These are phyloP conservation scores for Novymonas esmeraldas DNA, from an alignment of 208 protist species.

Conservation along the genomic window DNA sequence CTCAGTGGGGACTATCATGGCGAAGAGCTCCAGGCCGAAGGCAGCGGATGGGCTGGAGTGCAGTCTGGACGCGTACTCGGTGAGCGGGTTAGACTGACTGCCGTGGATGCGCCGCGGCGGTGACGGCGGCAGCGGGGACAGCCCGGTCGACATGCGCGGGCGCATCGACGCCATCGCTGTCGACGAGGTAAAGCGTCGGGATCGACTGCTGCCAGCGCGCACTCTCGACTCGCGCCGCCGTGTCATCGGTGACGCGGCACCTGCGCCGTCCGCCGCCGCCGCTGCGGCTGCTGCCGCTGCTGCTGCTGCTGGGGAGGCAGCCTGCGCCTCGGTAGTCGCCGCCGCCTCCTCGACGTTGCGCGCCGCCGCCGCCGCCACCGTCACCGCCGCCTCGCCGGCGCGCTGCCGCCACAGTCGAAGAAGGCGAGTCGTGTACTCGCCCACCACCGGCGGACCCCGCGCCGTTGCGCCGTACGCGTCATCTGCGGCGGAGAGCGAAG, in stretches of 20 bases:
- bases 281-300: not conserved
- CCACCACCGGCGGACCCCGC: not conserved
- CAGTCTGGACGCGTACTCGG: conserved; percentile 14
- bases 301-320: too few relatives aligned
- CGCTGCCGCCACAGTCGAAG: conserved; percentile 33
- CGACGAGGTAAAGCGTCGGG: too few relatives aligned
- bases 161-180: not conserved
- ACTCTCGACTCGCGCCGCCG: not conserved
- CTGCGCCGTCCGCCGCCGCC: not conserved
- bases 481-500: too few relatives aligned
- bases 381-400: conserved; percentile 21
- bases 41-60: conserved; percentile 9
- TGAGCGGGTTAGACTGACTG: conserved; percentile 4
- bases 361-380: conserved; percentile 1
- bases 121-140: not conserved
- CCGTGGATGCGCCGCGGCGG: not conserved
- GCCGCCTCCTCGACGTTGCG: not conserved
- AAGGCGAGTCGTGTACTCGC: conserved; percentile 20
- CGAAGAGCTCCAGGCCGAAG: conserved; percentile 23
- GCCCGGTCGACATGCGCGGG: not conserved
- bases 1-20: conserved; percentile 20
- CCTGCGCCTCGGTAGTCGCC: not conserved
- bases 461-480: not conserved
- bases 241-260: not conserved
- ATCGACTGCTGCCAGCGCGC: not conserved